Evolutionary conservation across 495 filamentous ascomycete genomes (phyloP).

Genomic region (Jackrogersella minutella): DNA sequence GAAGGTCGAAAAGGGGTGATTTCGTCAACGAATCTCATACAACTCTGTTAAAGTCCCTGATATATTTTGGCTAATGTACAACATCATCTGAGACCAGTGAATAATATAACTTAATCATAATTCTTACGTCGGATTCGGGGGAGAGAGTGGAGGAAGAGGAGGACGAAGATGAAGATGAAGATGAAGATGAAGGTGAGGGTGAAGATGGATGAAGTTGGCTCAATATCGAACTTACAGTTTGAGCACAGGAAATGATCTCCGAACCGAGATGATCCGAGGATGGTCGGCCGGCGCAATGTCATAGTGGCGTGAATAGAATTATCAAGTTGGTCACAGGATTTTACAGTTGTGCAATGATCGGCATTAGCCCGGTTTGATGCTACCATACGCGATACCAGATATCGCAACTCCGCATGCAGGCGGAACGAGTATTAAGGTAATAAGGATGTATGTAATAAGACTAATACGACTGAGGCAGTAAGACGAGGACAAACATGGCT

Average conservation of each 20-base stretch:
- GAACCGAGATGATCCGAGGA: constrained; percentile 20
- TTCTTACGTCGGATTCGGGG: no score
- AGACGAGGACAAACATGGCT: constrained; percentile 19
- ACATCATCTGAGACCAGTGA: not conserved
- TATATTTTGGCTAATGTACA: not conserved
- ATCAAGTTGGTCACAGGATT: constrained; percentile 22
- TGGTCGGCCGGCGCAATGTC: constrained; percentile 3
- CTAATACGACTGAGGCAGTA: constrained; percentile 1
- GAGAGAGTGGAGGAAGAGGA: not conserved
- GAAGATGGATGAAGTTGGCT: not conserved
- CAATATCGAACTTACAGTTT: not conserved
- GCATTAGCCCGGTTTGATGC: constrained; percentile 18
- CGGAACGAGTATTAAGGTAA: constrained; percentile 22
- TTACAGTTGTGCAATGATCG: constrained; percentile 24
- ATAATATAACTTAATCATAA: not conserved
- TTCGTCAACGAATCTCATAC: not conserved
- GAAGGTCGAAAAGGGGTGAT: not conserved
- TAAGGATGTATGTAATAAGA: constrained; percentile 8
- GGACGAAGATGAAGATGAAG: not conserved
- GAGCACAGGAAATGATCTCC: not conserved
- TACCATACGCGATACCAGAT: constrained; percentile 14
- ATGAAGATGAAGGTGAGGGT: constrained; percentile 1
- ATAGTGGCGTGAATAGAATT: constrained; percentile 12
- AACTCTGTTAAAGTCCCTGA: not conserved
- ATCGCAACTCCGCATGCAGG: constrained; percentile 19